Conservation (phyloP, 331 rosid genomes). For the Dryas integrifolia region DNA sequence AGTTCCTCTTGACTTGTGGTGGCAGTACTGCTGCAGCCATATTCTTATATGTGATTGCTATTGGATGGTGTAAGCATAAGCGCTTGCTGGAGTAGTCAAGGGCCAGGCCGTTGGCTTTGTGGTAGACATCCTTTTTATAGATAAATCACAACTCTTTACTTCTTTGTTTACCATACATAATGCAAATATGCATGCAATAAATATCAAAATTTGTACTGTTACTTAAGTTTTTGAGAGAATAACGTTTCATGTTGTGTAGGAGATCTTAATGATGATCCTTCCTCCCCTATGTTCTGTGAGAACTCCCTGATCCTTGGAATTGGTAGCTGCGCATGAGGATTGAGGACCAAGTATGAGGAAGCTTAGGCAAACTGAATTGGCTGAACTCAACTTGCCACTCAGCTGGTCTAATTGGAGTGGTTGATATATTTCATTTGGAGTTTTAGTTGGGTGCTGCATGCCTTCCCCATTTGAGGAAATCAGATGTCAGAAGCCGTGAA, state of each 20-base stretch:
- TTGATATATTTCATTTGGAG: background rate
- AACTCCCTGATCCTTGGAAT: background rate
- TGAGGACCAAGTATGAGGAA: background rate
- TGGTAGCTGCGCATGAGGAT: background rate
- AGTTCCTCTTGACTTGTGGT: slow-evolving; percentile 78
- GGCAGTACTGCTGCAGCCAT: slow-evolving; percentile 68
- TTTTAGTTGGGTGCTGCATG: background rate
- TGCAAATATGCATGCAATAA: slow-evolving; percentile 8
- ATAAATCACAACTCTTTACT: background rate
- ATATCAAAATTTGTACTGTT: background rate
- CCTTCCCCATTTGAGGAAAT: background rate
- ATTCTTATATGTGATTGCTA: slow-evolving; percentile 69
- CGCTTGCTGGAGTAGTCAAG: slow-evolving; percentile 52
- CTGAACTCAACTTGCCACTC: background rate
- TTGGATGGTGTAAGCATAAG: slow-evolving; percentile 88
- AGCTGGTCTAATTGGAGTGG: background rate
- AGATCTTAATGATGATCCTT: background rate
- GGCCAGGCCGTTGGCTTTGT: background rate
- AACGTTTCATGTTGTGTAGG: background rate
- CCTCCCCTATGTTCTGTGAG: background rate
- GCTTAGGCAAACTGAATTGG: background rate
- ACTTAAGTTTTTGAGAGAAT: background rate
- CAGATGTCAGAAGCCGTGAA: background rate
- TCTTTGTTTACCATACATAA: background rate
- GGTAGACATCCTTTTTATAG: background rate